Evolutionary conservation across 2,329 filamentous ascomycete genomes (phyloP).

Genomic region (Xylaria polymorpha): DNA sequence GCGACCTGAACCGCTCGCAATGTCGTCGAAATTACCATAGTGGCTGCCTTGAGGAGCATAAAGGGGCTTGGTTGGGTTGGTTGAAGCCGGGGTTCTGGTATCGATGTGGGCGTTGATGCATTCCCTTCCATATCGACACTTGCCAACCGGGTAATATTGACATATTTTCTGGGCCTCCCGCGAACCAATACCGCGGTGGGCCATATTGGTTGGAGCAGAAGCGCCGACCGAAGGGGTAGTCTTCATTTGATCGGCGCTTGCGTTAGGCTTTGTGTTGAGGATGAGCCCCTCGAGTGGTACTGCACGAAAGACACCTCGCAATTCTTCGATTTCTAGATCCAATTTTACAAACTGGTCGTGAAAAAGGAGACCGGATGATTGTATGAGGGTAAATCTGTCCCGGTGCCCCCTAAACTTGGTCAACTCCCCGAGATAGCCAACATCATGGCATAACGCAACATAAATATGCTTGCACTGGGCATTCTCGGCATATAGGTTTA

Average conservation of each 20-base stretch:
- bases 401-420: constrained; percentile 61
- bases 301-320: constrained; percentile 65
- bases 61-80: constrained; percentile 17
- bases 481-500: constrained; percentile 66
- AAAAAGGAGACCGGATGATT: constrained; percentile 58
- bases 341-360: constrained; percentile 65
- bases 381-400: constrained; percentile 66
- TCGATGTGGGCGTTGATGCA: constrained; percentile 48
- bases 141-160: constrained; percentile 45
- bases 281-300: constrained; percentile 47
- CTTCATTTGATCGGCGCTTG: constrained; percentile 18
- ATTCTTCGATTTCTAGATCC: constrained; percentile 61
- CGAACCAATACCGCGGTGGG: constrained; percentile 8
- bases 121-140: constrained; percentile 47
- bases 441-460: constrained; percentile 71
- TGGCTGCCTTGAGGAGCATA: constrained; percentile 21
- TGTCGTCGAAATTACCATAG: constrained; percentile 31
- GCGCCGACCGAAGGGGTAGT: not conserved
- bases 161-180: constrained; percentile 43
- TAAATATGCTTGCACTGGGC: constrained; percentile 73
- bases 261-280: constrained; percentile 17
- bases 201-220: constrained; percentile 9
- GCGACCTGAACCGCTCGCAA: constrained; percentile 19
- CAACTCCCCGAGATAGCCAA: constrained; percentile 67
- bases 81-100: constrained; percentile 11